Percentiles rank a stretch among this genome's conserved stretches.
These are phyloP conservation scores for Trichoderma asperellum DNA, from an alignment of 2,329 filamentous ascomycete genomes.

Conservation along the genomic window DNA sequence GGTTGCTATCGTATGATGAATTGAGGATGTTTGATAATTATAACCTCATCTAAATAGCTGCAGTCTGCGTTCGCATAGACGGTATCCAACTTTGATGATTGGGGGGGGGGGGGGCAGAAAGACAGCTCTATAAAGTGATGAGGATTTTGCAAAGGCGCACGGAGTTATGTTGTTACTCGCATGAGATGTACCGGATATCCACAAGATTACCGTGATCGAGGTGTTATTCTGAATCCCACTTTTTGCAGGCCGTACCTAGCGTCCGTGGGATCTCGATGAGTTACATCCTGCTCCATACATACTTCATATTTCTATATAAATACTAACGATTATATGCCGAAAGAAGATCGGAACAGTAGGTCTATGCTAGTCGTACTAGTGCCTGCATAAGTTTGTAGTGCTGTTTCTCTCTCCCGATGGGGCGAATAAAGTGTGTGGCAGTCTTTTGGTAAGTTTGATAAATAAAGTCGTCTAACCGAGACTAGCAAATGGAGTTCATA, in stretches of 20 bases:
- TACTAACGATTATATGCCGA: neutral
- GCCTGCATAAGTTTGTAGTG: neutral
- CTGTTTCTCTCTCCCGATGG: neutral
- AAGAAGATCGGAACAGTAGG: neutral
- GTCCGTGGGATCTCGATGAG: neutral
- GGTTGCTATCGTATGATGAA: neutral
- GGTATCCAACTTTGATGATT: neutral
- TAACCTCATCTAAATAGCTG: neutral
- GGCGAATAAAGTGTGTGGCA: neutral
- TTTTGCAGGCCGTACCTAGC: neutral
- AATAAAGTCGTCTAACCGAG: neutral
- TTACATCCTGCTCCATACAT: neutral
- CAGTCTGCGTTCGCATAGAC: neutral
- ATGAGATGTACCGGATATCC: neutral
- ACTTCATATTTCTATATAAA: neutral
- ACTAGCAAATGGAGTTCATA: neutral
- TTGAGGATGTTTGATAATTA: neutral
- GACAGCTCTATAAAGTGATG: neutral
- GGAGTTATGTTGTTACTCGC: neutral
- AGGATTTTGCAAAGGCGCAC: neutral
- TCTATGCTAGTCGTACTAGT: neutral
- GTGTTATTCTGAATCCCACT: neutral
- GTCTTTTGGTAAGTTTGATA: neutral
- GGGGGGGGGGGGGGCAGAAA: neutral
- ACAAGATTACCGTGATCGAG: neutral